These are phyloP conservation scores for Tetrahymena malaccensis DNA, from an alignment of 73 alveolate genomes.

Conservation along the genomic window DNA sequence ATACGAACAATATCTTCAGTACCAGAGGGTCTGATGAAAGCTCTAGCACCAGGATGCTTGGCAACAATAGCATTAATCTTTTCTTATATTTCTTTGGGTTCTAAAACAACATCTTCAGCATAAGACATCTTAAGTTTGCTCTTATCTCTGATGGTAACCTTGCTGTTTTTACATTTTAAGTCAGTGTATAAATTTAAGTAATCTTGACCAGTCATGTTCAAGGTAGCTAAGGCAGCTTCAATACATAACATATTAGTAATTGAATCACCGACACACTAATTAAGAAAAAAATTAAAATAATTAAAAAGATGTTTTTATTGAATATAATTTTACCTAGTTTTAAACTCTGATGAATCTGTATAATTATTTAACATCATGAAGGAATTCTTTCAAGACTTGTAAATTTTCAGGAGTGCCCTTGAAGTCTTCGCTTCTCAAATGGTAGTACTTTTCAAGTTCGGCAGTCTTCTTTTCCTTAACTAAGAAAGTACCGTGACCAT, in stretches of 20 bases:
- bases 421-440: neutral
- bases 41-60: slow-evolving; percentile 58
- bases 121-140: slow-evolving; percentile 47
- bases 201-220: slow-evolving; percentile 57
- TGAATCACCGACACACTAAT: slow-evolving; percentile 89
- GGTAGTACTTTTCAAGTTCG: slow-evolving; percentile 12
- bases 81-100: slow-evolving; percentile 58
- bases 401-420: neutral
- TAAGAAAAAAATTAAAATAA: slow-evolving; percentile 53
- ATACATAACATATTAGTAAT: slow-evolving; percentile 67
- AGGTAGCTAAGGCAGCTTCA: slow-evolving; percentile 60
- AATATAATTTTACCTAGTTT: slow-evolving; percentile 52
- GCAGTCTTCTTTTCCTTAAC: slow-evolving; percentile 17
- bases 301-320: slow-evolving; percentile 36
- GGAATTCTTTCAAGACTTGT: neutral
- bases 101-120: slow-evolving; percentile 56
- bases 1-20: slow-evolving; percentile 82
- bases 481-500: slow-evolving; percentile 94
- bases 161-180: slow-evolving; percentile 60
- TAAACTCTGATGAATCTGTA: slow-evolving; percentile 44
- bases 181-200: slow-evolving; percentile 68
- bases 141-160: slow-evolving; percentile 67
- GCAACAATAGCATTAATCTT: slow-evolving; percentile 49
- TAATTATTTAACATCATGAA: neutral
- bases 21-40: slow-evolving; percentile 82